Conservation (phyloP, 1,139 yeast species). For the Geotrichum restrictum region DNA sequence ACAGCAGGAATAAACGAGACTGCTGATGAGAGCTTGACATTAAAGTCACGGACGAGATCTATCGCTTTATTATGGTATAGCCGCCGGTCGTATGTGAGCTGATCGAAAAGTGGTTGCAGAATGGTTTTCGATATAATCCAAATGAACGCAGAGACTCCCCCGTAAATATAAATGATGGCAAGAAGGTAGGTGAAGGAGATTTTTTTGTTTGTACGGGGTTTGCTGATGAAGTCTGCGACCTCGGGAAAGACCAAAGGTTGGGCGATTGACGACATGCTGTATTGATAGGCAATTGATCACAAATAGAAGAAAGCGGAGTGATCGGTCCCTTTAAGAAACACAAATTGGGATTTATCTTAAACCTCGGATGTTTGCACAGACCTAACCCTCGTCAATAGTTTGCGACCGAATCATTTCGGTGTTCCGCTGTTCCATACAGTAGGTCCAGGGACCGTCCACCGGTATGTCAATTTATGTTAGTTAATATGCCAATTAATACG, state of each 20-base stretch:
- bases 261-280: conserved; percentile 6
- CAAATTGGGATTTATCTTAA: too few species aligned
- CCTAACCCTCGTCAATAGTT: conserved; percentile 1
- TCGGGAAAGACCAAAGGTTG: conserved; percentile 29
- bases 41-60: conserved; percentile 25
- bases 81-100: conserved; percentile 37
- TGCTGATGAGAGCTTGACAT: conserved; percentile 25
- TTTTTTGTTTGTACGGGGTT: conserved; percentile 21
- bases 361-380: neutral
- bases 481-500: too few species aligned
- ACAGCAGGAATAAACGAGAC: conserved; percentile 30
- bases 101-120: conserved; percentile 36
- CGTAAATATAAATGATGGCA: conserved; percentile 36
- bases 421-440: too few species aligned
- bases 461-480: too few species aligned
- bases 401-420: neutral
- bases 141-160: conserved; percentile 36
- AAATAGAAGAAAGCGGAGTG: too few species aligned
- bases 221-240: conserved; percentile 24
- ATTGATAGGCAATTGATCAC: too few species aligned
- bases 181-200: conserved; percentile 31
- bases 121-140: conserved; percentile 36
- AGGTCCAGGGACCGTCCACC: too few species aligned
- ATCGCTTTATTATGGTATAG: conserved; percentile 32
- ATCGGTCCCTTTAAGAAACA: too few species aligned